Evolutionary conservation across 345 rosid genomes (phyloP).

Genomic region (Triadica sebifera): DNA sequence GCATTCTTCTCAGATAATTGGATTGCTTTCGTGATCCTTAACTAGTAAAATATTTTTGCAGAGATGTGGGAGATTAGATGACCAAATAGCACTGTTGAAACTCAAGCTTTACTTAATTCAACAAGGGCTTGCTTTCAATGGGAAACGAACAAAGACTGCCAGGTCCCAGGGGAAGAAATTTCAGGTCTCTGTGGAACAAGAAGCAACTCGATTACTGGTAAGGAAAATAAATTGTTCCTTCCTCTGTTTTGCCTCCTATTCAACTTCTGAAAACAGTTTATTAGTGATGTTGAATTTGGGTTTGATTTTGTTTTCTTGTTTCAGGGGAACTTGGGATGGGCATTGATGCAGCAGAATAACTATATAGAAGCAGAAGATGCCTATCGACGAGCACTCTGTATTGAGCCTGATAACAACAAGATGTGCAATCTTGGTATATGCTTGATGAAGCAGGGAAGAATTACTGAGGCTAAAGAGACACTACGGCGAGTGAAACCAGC

Average conservation of each 20-base stretch:
- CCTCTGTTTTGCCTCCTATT: not conserved
- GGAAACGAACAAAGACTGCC: conserved; percentile 93
- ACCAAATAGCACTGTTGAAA: conserved; percentile 70
- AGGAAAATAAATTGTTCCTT: not conserved
- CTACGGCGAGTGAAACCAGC: conserved; percentile 76
- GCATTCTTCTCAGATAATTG: not conserved
- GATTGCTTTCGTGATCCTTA: not conserved
- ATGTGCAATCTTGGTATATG: conserved; percentile 98
- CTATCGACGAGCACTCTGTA: conserved; percentile 67
- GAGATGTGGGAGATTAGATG: conserved; percentile 95
- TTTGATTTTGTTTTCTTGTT: not conserved
- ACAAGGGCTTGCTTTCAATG: conserved; percentile 95
- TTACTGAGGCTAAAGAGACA: conserved; percentile 73
- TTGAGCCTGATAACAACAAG: conserved; percentile 86
- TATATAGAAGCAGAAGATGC: conserved; percentile 88
- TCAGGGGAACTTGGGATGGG: conserved; percentile 98
- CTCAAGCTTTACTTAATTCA: conserved; percentile 79
- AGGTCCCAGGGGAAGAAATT: conserved; percentile 95
- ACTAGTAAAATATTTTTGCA: conserved; percentile 27
- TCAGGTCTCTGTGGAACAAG: conserved; percentile 95
- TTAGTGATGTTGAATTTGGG: not conserved
- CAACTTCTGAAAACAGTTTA: not conserved
- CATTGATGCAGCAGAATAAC: conserved; percentile 83
- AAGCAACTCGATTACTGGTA: conserved; percentile 90
- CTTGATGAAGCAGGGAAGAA: conserved; percentile 94